These are phyloP conservation scores for Mallotus japonicus DNA, from an alignment of 441 rosid species.

Conservation along the genomic window DNA sequence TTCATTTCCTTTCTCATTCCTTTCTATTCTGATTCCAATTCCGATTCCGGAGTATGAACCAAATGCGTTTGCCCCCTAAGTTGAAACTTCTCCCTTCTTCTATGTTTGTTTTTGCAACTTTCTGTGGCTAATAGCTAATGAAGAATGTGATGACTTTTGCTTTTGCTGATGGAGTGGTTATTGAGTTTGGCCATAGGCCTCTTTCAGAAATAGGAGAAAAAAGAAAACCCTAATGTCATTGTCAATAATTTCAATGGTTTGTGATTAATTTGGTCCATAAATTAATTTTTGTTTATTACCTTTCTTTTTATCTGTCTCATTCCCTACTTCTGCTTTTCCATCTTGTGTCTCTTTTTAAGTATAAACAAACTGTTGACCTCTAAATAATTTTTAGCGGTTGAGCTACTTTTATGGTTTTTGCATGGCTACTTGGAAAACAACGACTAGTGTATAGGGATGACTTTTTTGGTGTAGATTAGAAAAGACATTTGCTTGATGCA, in stretches of 20 bases:
- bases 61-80: too few species aligned
- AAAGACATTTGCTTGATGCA: neutral
- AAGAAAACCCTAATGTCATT: conserved; percentile 8
- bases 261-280: neutral
- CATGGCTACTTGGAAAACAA: conserved; percentile 11
- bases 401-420: conserved; percentile 9
- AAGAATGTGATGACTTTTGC: neutral
- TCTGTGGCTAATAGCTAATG: conserved; percentile 16
- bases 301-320: neutral
- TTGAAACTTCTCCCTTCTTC: neutral
- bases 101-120: conserved; percentile 6
- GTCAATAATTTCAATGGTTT: conserved; percentile 11
- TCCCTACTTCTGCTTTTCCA: neutral
- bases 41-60: too few species aligned
- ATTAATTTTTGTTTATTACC: neutral
- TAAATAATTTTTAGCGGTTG: conserved; percentile 1
- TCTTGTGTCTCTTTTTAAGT: neutral
- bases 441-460: neutral
- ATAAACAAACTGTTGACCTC: neutral
- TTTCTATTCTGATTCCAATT: too few species aligned
- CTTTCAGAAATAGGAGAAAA: neutral
- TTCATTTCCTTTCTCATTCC: too few species aligned
- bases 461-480: neutral
- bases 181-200: neutral
- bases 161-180: conserved; percentile 8